These are phyloP conservation scores for Periconia sp. DNA, from an alignment of 2,329 filamentous ascomycete species.

Conservation along the genomic window DNA sequence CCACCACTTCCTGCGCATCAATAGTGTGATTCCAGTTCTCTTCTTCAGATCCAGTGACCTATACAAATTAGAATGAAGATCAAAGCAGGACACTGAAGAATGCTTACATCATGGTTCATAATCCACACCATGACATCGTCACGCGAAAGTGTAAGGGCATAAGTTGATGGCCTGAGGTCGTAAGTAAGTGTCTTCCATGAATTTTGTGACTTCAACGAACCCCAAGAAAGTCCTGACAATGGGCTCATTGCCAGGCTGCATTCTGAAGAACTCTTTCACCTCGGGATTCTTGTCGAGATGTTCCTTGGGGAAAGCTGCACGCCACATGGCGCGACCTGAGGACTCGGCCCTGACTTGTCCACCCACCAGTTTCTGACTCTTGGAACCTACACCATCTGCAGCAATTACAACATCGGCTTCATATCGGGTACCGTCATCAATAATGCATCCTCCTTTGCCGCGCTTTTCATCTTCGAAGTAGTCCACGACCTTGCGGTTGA, in stretches of 20 bases:
- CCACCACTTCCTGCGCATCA: slow-evolving; percentile 48
- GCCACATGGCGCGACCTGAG: slow-evolving; percentile 45
- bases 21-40: slow-evolving; percentile 53
- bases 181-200: slow-evolving; percentile 7
- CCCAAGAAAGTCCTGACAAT: slow-evolving; percentile 51
- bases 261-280: slow-evolving; percentile 51
- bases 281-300: slow-evolving; percentile 49
- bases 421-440: slow-evolving; percentile 44
- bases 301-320: slow-evolving; percentile 46
- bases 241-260: slow-evolving; percentile 45
- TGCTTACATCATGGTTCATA: slow-evolving; percentile 50
- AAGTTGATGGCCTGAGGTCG: slow-evolving; percentile 39
- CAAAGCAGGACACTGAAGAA: neutral
- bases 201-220: slow-evolving; percentile 12
- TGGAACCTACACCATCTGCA: slow-evolving; percentile 48
- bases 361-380: slow-evolving; percentile 49
- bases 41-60: slow-evolving; percentile 48
- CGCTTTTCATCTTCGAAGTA: slow-evolving; percentile 48
- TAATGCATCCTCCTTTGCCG: slow-evolving; percentile 38
- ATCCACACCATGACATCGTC: slow-evolving; percentile 54
- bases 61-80: slow-evolving; percentile 11
- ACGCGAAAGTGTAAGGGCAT: slow-evolving; percentile 49
- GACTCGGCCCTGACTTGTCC: slow-evolving; percentile 46
- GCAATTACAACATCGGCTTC: slow-evolving; percentile 47
- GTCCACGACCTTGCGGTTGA: slow-evolving; percentile 46